These are phyloP conservation scores for Neltuma alba DNA, from an alignment of 306 rosid species.

Conservation along the genomic window DNA sequence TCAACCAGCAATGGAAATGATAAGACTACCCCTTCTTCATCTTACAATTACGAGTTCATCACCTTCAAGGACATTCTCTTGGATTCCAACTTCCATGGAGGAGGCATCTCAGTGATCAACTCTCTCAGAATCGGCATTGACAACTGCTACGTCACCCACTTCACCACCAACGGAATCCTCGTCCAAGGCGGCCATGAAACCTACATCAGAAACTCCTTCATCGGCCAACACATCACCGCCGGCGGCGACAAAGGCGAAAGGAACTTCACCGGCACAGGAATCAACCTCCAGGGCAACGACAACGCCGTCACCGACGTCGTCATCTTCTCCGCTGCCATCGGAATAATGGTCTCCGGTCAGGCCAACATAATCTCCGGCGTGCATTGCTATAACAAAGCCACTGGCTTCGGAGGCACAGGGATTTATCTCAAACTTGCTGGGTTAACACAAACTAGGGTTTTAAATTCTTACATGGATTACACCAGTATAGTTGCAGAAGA, in stretches of 20 bases:
- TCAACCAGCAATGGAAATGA: conserved; percentile 38
- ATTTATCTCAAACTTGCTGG: conserved; percentile 70
- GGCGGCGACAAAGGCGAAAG: conserved; percentile 64
- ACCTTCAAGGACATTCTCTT: conserved; percentile 71
- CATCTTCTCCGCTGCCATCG: conserved; percentile 77
- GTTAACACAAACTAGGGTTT: conserved; percentile 76
- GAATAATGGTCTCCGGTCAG: conserved; percentile 68
- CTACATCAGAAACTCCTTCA: conserved; percentile 67
- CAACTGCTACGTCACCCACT: conserved; percentile 86
- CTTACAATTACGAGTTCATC: conserved; percentile 79
- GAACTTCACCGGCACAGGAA: conserved; percentile 77
- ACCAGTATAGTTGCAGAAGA: conserved; percentile 88
- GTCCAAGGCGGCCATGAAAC: conserved; percentile 83
- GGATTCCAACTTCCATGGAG: conserved; percentile 83
- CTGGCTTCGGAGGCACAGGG: conserved; percentile 82
- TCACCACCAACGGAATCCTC: conserved; percentile 72
- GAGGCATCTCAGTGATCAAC: conserved; percentile 69
- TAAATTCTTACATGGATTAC: conserved; percentile 84
- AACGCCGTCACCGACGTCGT: conserved; percentile 86
- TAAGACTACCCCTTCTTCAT: conserved; percentile 40
- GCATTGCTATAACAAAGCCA: conserved; percentile 90
- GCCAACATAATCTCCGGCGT: conserved; percentile 75
- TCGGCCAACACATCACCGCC: conserved; percentile 88
- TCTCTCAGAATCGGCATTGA: conserved; percentile 76
- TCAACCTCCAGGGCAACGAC: conserved; percentile 76